phyloP scores from a whole-genome alignment of 441 rosid genomes.

The Rhodomyrtus psidioides region DNA sequence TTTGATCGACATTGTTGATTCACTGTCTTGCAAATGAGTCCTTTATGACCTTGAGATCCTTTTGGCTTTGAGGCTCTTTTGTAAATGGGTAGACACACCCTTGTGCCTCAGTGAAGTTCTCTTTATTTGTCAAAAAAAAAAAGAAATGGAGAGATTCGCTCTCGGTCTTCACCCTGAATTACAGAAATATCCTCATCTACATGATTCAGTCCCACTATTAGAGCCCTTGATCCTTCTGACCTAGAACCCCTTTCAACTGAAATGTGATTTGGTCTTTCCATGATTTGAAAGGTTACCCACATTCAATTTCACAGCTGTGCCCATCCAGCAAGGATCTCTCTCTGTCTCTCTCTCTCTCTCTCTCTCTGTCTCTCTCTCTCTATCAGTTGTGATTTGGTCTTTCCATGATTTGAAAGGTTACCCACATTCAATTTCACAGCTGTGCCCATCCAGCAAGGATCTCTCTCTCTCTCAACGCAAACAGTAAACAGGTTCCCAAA shows the following conservation, averaged over 20 bases:
- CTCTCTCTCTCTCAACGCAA: background rate
- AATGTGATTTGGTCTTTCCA: background rate
- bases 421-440: background rate
- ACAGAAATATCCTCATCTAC: background rate
- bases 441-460: background rate
- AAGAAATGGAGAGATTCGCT: background rate
- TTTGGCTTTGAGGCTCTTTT: background rate
- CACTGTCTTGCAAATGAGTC: background rate
- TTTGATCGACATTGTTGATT: background rate
- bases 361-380: too few relatives aligned
- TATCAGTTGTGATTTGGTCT: background rate
- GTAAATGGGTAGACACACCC: background rate
- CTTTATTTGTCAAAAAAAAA: background rate
- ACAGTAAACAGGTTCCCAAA: background rate
- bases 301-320: background rate
- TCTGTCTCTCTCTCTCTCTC: background rate
- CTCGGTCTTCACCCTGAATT: background rate
- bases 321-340: background rate
- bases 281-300: background rate
- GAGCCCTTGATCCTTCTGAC: background rate
- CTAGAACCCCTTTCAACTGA: background rate
- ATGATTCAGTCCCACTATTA: background rate
- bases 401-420: background rate
- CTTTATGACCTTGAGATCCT: background rate
- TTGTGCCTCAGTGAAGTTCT: background rate